phyloP scores from a whole-genome alignment of 2,329 filamentous ascomycete species.

The Neonectria coccinea region DNA sequence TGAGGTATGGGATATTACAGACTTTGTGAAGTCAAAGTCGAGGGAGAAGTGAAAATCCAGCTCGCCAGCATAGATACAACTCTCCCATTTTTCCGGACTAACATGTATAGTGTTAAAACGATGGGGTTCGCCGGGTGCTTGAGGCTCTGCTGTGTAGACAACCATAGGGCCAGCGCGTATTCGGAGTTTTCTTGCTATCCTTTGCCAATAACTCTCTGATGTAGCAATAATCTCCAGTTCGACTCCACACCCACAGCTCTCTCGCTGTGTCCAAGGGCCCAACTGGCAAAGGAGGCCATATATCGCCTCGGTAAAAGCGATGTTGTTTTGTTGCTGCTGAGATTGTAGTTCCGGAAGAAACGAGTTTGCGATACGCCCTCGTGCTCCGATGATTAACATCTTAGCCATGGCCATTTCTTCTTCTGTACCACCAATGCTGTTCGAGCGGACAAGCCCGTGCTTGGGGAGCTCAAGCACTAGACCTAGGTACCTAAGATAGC shows the following conservation, averaged over 20 bases:
- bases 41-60: constrained; percentile 21
- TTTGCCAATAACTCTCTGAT: constrained; percentile 19
- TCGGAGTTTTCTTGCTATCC: not conserved
- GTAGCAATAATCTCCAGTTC: constrained; percentile 12
- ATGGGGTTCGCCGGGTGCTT: too few species aligned
- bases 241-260: not conserved
- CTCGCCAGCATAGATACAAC: constrained; percentile 5
- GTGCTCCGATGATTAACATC: not conserved
- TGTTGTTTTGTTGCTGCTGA: not conserved
- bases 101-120: not conserved
- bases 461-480: constrained; percentile 5
- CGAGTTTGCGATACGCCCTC: not conserved
- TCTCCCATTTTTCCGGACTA: not conserved
- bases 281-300: constrained; percentile 1
- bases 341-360: not conserved
- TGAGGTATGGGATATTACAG: not conserved
- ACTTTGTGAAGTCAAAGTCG: not conserved
- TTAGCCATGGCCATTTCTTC: not conserved
- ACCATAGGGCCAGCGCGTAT: too few species aligned
- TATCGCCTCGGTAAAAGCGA: not conserved
- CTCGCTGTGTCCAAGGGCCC: not conserved
- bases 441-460: not conserved
- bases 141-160: too few species aligned
- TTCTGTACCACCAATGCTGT: too few species aligned
- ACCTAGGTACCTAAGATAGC: constrained; percentile 5